A percentile compares a stretch with the other conserved stretches of the same genome.
These are phyloP conservation scores for Trypanosoma avium DNA, from an alignment of 208 protist genomes.

Conservation along the genomic window DNA sequence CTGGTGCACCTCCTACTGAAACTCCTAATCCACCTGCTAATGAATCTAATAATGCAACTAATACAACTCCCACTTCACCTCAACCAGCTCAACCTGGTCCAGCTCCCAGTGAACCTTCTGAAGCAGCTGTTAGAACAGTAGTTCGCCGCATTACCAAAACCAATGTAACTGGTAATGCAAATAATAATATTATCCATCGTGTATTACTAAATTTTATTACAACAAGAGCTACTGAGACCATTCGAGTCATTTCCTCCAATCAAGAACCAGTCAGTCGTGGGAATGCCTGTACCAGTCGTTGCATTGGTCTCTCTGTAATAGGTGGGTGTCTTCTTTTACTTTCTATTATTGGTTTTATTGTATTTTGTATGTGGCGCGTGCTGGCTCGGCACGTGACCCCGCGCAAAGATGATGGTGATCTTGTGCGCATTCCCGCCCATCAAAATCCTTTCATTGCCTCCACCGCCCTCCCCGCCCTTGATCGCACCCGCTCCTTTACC, in stretches of 20 bases:
- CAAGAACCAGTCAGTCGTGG: neutral
- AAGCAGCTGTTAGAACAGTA: too few species aligned
- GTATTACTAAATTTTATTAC: too few species aligned
- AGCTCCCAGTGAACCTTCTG: too few species aligned
- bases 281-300: neutral
- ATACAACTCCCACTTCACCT: too few species aligned
- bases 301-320: conserved; percentile 17
- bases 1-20: neutral
- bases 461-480: neutral
- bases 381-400: conserved; percentile 6
- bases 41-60: too few species aligned
- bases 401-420: conserved; percentile 6
- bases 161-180: too few species aligned
- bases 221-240: neutral
- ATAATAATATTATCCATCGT: too few species aligned
- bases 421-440: conserved; percentile 15
- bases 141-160: too few species aligned
- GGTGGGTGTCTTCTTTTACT: conserved; percentile 9
- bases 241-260: conserved; percentile 2
- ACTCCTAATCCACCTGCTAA: too few species aligned
- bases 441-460: conserved; percentile 4
- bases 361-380: conserved; percentile 5
- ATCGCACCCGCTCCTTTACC: neutral
- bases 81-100: too few species aligned
- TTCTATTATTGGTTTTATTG: conserved; percentile 11